Evolutionary conservation across 345 rosid genomes (phyloP).

Genomic region (Pseudoturritis turrita): DNA sequence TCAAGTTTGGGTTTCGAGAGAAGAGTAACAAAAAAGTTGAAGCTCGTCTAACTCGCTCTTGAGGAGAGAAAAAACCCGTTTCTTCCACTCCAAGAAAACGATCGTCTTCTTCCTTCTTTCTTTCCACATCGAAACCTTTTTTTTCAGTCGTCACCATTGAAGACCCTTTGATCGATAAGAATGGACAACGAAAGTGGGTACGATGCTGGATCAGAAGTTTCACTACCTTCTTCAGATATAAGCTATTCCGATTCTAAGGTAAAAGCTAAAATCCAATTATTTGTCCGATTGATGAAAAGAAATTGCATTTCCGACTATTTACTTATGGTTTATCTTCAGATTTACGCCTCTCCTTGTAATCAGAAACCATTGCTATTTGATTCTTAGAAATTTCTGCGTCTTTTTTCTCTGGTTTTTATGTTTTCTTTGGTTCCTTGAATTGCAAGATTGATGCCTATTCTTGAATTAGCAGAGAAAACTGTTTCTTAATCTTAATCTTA

Average conservation of each 20-base stretch:
- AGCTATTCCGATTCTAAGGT: not conserved
- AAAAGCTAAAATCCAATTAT: not conserved
- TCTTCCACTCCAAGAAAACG: slow-evolving; percentile 10
- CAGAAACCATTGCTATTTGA: not conserved
- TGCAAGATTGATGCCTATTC: not conserved
- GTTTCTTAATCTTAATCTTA: no score
- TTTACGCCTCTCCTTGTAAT: not conserved
- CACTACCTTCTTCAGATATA: not conserved
- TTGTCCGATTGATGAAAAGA: not conserved
- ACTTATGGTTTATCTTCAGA: not conserved
- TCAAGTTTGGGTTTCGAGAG: not conserved
- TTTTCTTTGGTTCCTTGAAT: not conserved
- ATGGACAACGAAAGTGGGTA: not conserved
- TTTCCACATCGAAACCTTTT: not conserved
- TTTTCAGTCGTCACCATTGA: not conserved
- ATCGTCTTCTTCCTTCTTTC: not conserved
- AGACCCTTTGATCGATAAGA: not conserved
- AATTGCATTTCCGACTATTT: not conserved
- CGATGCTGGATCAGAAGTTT: slow-evolving; percentile 3
- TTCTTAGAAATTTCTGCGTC: not conserved
- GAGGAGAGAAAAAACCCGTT: not conserved
- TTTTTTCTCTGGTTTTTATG: no score
- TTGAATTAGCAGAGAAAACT: not conserved
- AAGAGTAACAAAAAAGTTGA: not conserved
- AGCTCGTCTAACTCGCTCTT: slow-evolving; percentile 2